Evolutionary conservation across 106 monocot species (phyloP).

Genomic region (Platanthera zijinensis): DNA sequence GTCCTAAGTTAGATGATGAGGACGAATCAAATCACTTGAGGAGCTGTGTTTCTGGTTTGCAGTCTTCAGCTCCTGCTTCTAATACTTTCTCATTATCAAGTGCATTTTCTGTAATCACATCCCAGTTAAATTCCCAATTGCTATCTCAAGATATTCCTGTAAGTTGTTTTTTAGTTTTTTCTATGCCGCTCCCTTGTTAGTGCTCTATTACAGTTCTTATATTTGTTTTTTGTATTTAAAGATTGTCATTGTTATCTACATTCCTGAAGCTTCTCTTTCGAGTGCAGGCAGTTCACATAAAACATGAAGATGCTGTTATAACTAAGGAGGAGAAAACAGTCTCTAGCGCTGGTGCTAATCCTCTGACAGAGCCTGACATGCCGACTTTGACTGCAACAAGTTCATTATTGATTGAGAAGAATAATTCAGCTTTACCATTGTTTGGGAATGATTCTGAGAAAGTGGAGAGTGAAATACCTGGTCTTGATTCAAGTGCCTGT

Average conservation of each 20-base stretch:
- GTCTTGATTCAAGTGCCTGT: constrained; percentile 32
- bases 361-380: constrained; percentile 7
- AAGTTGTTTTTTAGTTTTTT: constrained; percentile 15
- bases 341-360: constrained; percentile 15
- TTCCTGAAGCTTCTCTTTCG: neutral
- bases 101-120: constrained; percentile 34
- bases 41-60: constrained; percentile 4
- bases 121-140: constrained; percentile 34
- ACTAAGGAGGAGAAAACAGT: constrained; percentile 13
- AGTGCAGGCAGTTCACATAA: constrained; percentile 17
- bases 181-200: neutral
- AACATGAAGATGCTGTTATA: constrained; percentile 15
- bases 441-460: constrained; percentile 16
- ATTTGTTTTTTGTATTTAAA: neutral
- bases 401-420: constrained; percentile 18
- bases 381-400: constrained; percentile 10
- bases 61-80: constrained; percentile 20
- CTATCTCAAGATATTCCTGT: constrained; percentile 29
- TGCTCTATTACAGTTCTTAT: neutral
- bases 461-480: constrained; percentile 41
- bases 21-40: constrained; percentile 14
- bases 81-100: constrained; percentile 36
- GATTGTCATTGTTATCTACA: neutral
- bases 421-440: constrained; percentile 11
- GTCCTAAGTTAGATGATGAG: constrained; percentile 36